Evolutionary conservation across 73 alveolate genomes (phyloP).

Genomic region (Paramecium octaurelia): DNA sequence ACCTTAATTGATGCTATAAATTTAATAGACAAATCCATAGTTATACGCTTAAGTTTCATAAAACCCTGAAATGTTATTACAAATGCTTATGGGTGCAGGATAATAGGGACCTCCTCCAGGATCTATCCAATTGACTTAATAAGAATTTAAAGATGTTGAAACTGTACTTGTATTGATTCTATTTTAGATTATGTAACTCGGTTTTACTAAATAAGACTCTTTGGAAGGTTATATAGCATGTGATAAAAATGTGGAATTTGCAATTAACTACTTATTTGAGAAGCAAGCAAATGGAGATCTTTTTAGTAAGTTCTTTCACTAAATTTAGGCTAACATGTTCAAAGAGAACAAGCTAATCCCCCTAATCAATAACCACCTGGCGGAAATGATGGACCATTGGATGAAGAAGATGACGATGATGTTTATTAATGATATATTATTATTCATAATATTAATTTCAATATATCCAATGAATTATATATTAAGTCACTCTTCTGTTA

Average conservation of each 20-base stretch:
- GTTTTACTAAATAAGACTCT: constrained; percentile 52
- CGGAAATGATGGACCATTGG: neutral
- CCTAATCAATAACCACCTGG: neutral
- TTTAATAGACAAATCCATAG: constrained; percentile 45
- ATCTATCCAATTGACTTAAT: constrained; percentile 43
- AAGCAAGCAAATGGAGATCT: constrained; percentile 47
- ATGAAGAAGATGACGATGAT: constrained; percentile 50
- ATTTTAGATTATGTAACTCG: constrained; percentile 37
- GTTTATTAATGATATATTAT: constrained; percentile 49
- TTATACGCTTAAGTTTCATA: constrained; percentile 26
- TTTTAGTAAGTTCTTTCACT: neutral
- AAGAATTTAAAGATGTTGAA: constrained; percentile 51
- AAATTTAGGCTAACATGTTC: neutral
- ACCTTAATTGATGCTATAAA: constrained; percentile 23
- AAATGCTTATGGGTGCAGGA: constrained; percentile 35
- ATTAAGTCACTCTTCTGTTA: neutral
- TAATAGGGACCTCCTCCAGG: constrained; percentile 4
- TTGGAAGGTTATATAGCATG: constrained; percentile 62
- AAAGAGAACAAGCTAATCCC: constrained; percentile 15
- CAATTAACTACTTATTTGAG: constrained; percentile 54
- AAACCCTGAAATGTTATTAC: constrained; percentile 50
- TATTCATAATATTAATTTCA: neutral
- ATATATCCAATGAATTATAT: neutral
- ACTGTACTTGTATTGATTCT: neutral
- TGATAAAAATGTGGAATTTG: constrained; percentile 59